A percentile compares a stretch with the other conserved stretches of the same genome.
Conservation (phyloP, 2,329 filamentous ascomycete species). For the Tolypocladium sp. region DNA sequence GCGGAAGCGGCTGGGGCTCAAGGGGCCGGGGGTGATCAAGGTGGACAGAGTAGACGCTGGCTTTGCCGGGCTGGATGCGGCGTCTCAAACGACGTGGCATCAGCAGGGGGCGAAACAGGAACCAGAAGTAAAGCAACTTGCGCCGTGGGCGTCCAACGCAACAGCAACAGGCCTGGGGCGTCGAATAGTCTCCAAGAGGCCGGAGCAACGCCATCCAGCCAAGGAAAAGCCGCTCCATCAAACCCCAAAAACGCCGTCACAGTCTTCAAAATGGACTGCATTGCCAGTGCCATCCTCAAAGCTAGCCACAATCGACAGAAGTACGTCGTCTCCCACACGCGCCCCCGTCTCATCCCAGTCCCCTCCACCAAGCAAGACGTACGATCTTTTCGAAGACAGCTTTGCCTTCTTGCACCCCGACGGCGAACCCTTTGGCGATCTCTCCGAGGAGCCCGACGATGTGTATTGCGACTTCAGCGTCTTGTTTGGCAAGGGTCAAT, state of each 20-base stretch:
- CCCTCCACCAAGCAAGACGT: neutral
- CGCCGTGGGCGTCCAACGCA: no score
- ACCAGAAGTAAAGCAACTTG: neutral
- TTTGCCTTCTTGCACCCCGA: conserved; percentile 38
- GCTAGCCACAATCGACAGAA: neutral
- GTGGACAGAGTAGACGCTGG: neutral
- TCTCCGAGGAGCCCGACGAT: conserved; percentile 34
- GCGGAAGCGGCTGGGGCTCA: conserved; percentile 30
- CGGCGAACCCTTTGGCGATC: conserved; percentile 33
- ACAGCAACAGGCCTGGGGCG: neutral
- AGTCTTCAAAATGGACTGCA: neutral
- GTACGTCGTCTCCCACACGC: neutral
- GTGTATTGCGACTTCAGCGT: conserved; percentile 48
- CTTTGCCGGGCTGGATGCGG: neutral
- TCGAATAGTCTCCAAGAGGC: neutral
- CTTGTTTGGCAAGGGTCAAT: conserved; percentile 24
- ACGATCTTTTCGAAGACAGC: conserved; percentile 34
- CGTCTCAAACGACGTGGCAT: neutral
- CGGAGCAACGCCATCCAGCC: neutral
- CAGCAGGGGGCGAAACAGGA: neutral
- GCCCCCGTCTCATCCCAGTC: neutral
- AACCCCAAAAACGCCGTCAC: neutral
- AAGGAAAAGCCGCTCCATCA: neutral
- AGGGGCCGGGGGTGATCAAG: neutral
- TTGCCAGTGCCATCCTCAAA: neutral